Percentiles rank a stretch among this genome's conserved stretches.
Evolutionary conservation across 2,329 filamentous ascomycete species (phyloP).

Genomic region (Stachybotrys elegans): DNA sequence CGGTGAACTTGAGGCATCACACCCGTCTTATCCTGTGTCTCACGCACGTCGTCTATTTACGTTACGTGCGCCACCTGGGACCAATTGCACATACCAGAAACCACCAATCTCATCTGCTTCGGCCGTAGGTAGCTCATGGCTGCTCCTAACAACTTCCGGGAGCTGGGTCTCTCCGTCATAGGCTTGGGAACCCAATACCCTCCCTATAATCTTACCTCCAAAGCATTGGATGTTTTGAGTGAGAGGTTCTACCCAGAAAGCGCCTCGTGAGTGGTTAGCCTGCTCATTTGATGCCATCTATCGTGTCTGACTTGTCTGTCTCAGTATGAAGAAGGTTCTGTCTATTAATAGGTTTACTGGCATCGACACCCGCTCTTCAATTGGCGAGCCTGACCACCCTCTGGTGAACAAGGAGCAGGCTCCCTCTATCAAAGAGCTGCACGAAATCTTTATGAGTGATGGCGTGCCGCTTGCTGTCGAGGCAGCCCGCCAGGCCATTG

Average conservation of each 20-base stretch:
- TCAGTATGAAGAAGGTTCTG: constrained; percentile 58
- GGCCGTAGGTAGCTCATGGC: constrained; percentile 39
- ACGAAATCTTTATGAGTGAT: constrained; percentile 49
- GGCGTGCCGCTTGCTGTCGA: constrained; percentile 53
- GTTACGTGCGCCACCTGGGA: too few species aligned
- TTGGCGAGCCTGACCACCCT: constrained; percentile 56
- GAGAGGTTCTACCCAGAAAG: constrained; percentile 55
- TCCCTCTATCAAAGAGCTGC: constrained; percentile 52
- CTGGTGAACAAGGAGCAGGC: constrained; percentile 49
- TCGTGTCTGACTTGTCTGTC: too few species aligned
- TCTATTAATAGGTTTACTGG: constrained; percentile 61
- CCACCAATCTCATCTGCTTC: too few species aligned
- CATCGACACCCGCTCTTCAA: constrained; percentile 57
- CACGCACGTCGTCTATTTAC: too few species aligned
- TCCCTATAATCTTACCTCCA: constrained; percentile 44
- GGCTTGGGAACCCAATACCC: constrained; percentile 59
- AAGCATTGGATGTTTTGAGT: constrained; percentile 46
- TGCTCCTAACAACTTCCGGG: constrained; percentile 34
- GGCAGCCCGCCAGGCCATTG: constrained; percentile 50
- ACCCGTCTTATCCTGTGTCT: too few species aligned
- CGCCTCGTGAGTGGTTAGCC: constrained; percentile 44
- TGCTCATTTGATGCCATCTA: not conserved
- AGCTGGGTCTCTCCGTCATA: constrained; percentile 55
- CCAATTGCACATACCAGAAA: too few species aligned
- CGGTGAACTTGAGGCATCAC: too few species aligned